These are phyloP conservation scores for Toxoplasma gondii DNA, from an alignment of 169 alveolate species.

Conservation along the genomic window DNA sequence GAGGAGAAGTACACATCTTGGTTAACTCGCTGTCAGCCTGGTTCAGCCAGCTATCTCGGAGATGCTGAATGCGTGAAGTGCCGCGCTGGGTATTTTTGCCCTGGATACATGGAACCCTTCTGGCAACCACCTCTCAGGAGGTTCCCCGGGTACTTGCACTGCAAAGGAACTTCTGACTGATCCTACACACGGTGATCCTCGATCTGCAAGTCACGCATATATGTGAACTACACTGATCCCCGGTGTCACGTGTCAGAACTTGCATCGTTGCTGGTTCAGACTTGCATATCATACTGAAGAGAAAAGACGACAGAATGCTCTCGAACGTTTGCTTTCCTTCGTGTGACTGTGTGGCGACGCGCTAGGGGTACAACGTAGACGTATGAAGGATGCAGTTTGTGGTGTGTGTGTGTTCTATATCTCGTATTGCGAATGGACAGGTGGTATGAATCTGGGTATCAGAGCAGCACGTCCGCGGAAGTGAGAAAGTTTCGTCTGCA, in stretches of 20 bases:
- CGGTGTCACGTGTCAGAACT: too few relatives aligned
- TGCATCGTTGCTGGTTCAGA: too few relatives aligned
- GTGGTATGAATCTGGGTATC: conserved; percentile 11
- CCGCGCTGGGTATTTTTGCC: conserved; percentile 8
- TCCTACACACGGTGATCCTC: too few relatives aligned
- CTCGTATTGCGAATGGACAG: background rate
- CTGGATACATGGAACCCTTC: conserved; percentile 20
- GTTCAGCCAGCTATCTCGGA: background rate
- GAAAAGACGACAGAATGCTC: too few relatives aligned
- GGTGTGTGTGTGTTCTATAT: background rate
- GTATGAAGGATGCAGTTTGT: too few relatives aligned
- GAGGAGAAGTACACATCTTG: background rate
- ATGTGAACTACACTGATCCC: too few relatives aligned
- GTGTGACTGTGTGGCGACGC: too few relatives aligned
- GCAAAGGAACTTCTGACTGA: too few relatives aligned
- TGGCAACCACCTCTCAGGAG: background rate
- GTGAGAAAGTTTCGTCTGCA: background rate
- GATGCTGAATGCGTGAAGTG: background rate
- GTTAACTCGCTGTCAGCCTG: conserved; percentile 22
- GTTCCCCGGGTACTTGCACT: background rate
- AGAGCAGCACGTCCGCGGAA: background rate
- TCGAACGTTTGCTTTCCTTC: too few relatives aligned
- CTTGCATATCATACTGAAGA: too few relatives aligned
- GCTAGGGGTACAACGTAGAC: too few relatives aligned
- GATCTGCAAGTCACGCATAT: too few relatives aligned